Base-by-base conservation (phyloP, 1,284 basidiomycete genomes). In the Tranzscheliella williamsii region DNA sequence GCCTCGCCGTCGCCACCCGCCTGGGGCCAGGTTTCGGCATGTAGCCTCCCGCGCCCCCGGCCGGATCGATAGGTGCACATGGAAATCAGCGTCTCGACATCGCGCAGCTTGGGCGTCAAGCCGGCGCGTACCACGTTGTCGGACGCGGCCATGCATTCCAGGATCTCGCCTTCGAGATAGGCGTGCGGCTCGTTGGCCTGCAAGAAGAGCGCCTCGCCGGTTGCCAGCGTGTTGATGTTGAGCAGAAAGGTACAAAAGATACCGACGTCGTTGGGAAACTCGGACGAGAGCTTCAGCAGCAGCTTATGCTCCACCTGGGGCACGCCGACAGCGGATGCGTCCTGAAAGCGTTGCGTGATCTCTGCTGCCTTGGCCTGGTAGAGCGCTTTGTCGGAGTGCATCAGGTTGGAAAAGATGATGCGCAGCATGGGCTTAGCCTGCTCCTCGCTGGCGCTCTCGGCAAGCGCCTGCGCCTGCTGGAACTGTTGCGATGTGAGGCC, bases 91-190 rank as follows among this genome's bases (percentile, higher is more conserved):
- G 93, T 96, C 3, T 87, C 85, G 17, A 96, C 86, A 77, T 99
- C 95, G 51, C 94, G 86, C 18, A 90, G 83, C 79, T 99, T 99
- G 11, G 95, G 94, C 0, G 95, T 99, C 32, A 99, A 85, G 16
- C 95, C 95, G 2, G 95, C 95, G 37, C 95, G 89, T 49, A 99
- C 95, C 76, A 99, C 95, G 78, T 98, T 98, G 81, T 99, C 94
- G 50, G 54, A 62, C 5, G 58, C 53, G 5, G 75, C 75, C 75
- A 77, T 77, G 67, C 75, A 77, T 46, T 77, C 75, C 22, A 76
- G 43, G 30, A 75, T 73, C 29, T 75, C 64, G 12, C 75, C 75
- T 26, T 85, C 86, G 43, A 98, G 83, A 78, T 98, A 99, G 1
- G 95, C 95, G 69, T 99, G 94, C 1, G 95, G 94, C 79, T 96